Percentiles rank a stretch among this genome's conserved stretches.
These are phyloP conservation scores for Pancytospora philotis DNA, from an alignment of 371 early-diverging fungal genomes.

Conservation along the genomic window DNA sequence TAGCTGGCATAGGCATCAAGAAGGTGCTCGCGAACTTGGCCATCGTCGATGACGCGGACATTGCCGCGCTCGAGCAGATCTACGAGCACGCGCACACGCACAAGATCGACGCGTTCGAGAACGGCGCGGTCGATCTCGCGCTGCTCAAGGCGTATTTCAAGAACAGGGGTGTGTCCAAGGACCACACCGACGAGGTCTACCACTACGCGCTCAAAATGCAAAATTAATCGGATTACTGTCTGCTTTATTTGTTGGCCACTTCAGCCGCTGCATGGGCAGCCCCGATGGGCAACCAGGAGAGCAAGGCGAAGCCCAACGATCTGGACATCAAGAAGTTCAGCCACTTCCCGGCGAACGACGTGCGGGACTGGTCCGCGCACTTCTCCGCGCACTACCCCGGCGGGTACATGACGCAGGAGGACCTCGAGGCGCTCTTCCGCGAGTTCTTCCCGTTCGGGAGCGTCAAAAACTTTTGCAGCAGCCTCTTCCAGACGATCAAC, in stretches of 20 bases:
- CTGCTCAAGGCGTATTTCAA: neutral
- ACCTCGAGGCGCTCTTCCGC: slow-evolving; percentile 46
- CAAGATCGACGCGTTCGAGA: neutral
- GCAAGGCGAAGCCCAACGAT: slow-evolving; percentile 4
- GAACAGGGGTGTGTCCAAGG: neutral
- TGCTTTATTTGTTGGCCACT: too few species aligned
- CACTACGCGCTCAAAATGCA: too few species aligned
- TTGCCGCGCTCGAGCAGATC: neutral
- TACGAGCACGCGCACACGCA: neutral
- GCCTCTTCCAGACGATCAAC: slow-evolving; percentile 54
- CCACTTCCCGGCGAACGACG: slow-evolving; percentile 48
- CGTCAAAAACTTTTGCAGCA: slow-evolving; percentile 32
- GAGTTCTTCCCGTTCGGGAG: slow-evolving; percentile 50
- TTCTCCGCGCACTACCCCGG: slow-evolving; percentile 45
- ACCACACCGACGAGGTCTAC: neutral
- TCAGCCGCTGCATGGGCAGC: too few species aligned
- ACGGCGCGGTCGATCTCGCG: neutral
- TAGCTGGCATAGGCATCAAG: slow-evolving; percentile 81
- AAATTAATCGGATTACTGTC: too few species aligned
- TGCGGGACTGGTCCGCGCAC: slow-evolving; percentile 42
- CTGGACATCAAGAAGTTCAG: slow-evolving; percentile 42
- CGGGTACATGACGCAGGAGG: slow-evolving; percentile 30
- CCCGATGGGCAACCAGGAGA: slow-evolving; percentile 37
- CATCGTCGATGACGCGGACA: neutral
- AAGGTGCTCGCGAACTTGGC: slow-evolving; percentile 41